Percentiles rank a stretch among this genome's conserved stretches.
Evolutionary conservation across 2,329 filamentous ascomycete species (phyloP).

Genomic region (Sporothrix brasiliensis): DNA sequence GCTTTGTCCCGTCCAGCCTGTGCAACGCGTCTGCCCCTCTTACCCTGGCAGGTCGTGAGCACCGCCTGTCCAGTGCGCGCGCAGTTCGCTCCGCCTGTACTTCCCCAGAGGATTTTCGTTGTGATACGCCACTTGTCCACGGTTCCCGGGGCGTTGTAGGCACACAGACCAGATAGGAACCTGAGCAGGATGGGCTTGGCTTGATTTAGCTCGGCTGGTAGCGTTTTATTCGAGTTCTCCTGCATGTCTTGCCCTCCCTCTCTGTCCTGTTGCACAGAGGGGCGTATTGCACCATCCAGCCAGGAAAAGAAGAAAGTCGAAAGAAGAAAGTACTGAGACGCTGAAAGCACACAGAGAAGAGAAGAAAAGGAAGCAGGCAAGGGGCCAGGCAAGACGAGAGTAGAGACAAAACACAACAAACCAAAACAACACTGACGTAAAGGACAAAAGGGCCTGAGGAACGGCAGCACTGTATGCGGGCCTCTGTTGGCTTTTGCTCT

Average conservation of each 20-base stretch:
- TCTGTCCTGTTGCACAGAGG: slow-evolving; percentile 23
- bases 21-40: neutral
- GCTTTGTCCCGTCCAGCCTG: neutral
- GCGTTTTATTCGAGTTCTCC: neutral
- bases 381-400: neutral
- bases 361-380: neutral
- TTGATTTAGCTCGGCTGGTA: slow-evolving; percentile 11
- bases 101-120: slow-evolving; percentile 19
- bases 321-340: neutral
- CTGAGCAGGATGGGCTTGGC: neutral
- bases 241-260: slow-evolving; percentile 19
- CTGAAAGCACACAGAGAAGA: neutral
- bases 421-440: neutral
- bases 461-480: slow-evolving; percentile 12
- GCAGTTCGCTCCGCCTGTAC: slow-evolving; percentile 9
- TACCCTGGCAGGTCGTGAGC: slow-evolving; percentile 14
- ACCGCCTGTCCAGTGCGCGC: slow-evolving; percentile 10
- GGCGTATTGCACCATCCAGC: neutral
- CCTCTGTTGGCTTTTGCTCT: neutral
- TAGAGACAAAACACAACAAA: neutral
- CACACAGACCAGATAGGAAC: slow-evolving; percentile 22
- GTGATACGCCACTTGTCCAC: slow-evolving; percentile 16
- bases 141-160: slow-evolving; percentile 4
- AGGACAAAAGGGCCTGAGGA: slow-evolving; percentile 13
- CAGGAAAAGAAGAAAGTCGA: neutral